Evolutionary conservation across 2,329 filamentous ascomycete genomes (phyloP).

Genomic region (Colletotrichum graminicola): DNA sequence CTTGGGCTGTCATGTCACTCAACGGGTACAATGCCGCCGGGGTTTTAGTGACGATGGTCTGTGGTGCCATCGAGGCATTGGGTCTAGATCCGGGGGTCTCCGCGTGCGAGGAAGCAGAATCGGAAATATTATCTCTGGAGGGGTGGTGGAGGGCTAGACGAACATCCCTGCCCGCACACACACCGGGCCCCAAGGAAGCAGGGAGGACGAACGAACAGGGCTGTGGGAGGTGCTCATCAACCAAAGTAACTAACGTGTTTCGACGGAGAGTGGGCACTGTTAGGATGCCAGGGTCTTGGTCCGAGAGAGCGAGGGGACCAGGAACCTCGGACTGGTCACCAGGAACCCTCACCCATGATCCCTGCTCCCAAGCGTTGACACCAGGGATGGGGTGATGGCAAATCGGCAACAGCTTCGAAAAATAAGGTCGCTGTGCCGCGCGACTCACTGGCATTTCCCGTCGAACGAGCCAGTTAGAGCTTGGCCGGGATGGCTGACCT

Average conservation of each 20-base stretch:
- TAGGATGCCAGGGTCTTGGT: constrained; percentile 41
- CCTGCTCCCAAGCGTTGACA: constrained; percentile 36
- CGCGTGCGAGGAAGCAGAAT: constrained; percentile 58
- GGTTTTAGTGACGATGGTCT: constrained; percentile 50
- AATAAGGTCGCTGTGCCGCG: constrained; percentile 42
- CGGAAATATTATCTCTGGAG: constrained; percentile 61
- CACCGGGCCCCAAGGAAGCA: constrained; percentile 49
- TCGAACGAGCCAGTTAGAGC: constrained; percentile 44
- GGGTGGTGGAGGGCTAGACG: constrained; percentile 49
- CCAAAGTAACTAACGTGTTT: constrained; percentile 58
- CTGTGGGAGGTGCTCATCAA: constrained; percentile 53
- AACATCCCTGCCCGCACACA: constrained; percentile 47
- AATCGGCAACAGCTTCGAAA: constrained; percentile 41
- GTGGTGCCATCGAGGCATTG: constrained; percentile 44
- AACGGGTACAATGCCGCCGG: constrained; percentile 50
- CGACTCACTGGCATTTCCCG: constrained; percentile 50
- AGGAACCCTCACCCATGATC: constrained; percentile 37
- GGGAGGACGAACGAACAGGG: constrained; percentile 53
- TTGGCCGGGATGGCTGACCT: constrained; percentile 30
- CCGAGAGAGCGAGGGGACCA: constrained; percentile 30
- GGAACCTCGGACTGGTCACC: constrained; percentile 42
- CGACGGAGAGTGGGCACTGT: constrained; percentile 53
- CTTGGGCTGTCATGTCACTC: constrained; percentile 45
- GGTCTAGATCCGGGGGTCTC: constrained; percentile 56
- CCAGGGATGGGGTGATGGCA: constrained; percentile 39